Percentiles rank a stretch among this genome's conserved stretches.
Conservation (phyloP, 257 asterid species). For the Scutellaria baicalensis region DNA sequence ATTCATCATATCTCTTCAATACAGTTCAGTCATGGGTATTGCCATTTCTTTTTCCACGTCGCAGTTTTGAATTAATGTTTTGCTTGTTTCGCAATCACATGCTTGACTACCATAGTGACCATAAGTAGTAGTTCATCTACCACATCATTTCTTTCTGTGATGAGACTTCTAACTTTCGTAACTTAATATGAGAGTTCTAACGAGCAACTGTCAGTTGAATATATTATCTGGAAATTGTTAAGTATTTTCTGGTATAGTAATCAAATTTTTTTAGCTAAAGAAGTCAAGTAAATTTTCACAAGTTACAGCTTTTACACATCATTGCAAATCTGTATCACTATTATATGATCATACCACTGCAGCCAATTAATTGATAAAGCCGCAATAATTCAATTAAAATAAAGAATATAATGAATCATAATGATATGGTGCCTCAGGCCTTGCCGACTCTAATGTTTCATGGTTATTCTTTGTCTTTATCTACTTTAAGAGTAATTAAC, state of each 20-base stretch:
- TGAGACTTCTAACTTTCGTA: not conserved
- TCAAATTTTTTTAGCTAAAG: not conserved
- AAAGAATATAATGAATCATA: too few relatives aligned
- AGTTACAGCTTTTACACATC: not conserved
- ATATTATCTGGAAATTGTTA: not conserved
- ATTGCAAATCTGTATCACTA: not conserved
- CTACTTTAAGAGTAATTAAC: too few relatives aligned
- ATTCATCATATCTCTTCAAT: not conserved
- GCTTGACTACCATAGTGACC: not conserved
- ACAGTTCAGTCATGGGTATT: not conserved
- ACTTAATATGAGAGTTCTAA: not conserved
- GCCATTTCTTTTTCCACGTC: not conserved
- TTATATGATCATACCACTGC: too few relatives aligned
- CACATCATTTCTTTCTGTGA: not conserved
- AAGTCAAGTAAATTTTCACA: not conserved
- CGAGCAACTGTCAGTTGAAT: not conserved
- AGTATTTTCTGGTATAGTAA: too few relatives aligned
- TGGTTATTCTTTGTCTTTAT: too few relatives aligned
- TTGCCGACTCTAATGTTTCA: too few relatives aligned
- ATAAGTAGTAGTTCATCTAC: not conserved
- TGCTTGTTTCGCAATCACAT: not conserved
- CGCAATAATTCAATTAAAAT: too few relatives aligned
- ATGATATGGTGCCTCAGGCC: too few relatives aligned
- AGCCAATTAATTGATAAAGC: too few relatives aligned
- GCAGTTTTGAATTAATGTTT: not conserved